Percentiles rank a stretch among this genome's conserved stretches.
These are phyloP conservation scores for Mucor plumbeus DNA, from an alignment of 371 early-diverging fungal genomes.

Conservation along the genomic window DNA sequence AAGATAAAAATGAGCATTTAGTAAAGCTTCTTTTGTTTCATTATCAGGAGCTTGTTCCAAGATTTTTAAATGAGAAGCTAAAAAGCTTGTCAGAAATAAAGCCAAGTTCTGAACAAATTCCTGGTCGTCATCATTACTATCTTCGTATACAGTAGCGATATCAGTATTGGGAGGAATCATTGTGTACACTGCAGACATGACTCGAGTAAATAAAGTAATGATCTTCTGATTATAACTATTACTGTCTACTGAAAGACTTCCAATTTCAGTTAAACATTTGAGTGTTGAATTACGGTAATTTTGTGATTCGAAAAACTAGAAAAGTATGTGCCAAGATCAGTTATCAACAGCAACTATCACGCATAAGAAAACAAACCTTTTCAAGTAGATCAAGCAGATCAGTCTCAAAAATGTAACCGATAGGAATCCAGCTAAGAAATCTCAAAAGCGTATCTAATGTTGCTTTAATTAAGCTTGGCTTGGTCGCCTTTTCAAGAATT, in stretches of 20 bases:
- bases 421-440: slow-evolving; percentile 97
- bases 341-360: background rate
- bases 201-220: slow-evolving; percentile 78
- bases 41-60: slow-evolving; percentile 56
- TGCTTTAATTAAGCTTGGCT: slow-evolving; percentile 87
- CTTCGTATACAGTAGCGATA: slow-evolving; percentile 76
- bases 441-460: slow-evolving; percentile 93
- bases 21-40: slow-evolving; percentile 62
- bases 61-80: slow-evolving; percentile 76
- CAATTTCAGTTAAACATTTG: slow-evolving; percentile 95
- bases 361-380: slow-evolving; percentile 57
- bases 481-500: slow-evolving; percentile 91
- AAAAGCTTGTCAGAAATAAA: slow-evolving; percentile 80
- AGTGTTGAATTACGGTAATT: slow-evolving; percentile 91
- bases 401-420: slow-evolving; percentile 97
- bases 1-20: slow-evolving; percentile 88
- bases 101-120: slow-evolving; percentile 64
- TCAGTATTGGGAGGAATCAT: slow-evolving; percentile 67
- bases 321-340: background rate
- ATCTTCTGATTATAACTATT: slow-evolving; percentile 80
- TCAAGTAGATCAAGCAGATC: slow-evolving; percentile 85
- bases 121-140: slow-evolving; percentile 85
- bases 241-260: slow-evolving; percentile 71
- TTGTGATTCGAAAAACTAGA: slow-evolving; percentile 78
- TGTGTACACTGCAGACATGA: slow-evolving; percentile 70